Conservation (phyloP, 371 early-diverging fungal genomes). For the Smittium culicis region DNA sequence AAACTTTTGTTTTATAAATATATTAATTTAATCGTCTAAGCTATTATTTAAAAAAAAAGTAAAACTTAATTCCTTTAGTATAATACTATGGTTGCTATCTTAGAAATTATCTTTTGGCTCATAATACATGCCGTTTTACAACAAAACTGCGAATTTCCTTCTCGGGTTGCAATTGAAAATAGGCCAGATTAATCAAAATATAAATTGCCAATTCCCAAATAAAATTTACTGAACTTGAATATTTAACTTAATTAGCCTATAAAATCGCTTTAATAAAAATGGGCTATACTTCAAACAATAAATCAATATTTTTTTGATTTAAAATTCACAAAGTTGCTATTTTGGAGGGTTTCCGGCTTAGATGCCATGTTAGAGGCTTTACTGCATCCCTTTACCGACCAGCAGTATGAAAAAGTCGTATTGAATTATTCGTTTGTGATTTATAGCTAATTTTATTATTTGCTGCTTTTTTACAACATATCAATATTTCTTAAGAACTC, state of each 20-base stretch:
- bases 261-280: background rate
- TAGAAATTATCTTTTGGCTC: background rate
- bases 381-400: too few relatives aligned
- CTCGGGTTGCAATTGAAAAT: background rate
- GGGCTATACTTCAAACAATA: background rate
- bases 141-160: background rate
- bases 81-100: too few relatives aligned
- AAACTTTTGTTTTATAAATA: too few relatives aligned
- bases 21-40: too few relatives aligned
- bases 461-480: too few relatives aligned
- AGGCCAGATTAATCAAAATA: background rate
- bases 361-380: too few relatives aligned
- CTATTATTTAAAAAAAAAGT: too few relatives aligned
- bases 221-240: background rate
- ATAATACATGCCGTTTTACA: background rate
- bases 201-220: background rate
- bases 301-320: background rate
- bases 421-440: too few relatives aligned
- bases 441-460: too few relatives aligned
- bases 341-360: background rate
- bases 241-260: background rate
- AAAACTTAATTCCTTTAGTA: too few relatives aligned
- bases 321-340: background rate
- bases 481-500: too few relatives aligned
- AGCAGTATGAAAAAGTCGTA: too few relatives aligned